Conservation (phyloP, 495 filamentous ascomycete genomes). For the Daldinia concentrica region DNA sequence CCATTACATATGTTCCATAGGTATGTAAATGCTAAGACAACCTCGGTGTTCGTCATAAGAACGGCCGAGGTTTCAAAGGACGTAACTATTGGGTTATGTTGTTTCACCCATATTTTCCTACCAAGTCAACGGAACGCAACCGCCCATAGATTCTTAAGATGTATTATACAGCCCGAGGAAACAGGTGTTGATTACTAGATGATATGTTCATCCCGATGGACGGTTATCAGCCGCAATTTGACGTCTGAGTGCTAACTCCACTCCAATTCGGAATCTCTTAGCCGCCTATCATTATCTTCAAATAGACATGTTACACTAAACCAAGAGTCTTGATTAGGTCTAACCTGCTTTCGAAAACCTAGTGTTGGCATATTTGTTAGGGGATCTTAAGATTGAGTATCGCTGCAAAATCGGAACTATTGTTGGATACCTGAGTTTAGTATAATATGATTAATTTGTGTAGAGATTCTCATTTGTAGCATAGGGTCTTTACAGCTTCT, state of each 20-base stretch:
- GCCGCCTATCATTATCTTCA: background rate
- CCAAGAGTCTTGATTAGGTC: background rate
- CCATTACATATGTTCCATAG: background rate
- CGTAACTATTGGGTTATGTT: background rate
- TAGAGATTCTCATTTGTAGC: background rate
- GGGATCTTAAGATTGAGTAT: background rate
- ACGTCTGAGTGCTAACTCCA: background rate
- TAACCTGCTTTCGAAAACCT: background rate
- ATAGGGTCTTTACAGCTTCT: background rate
- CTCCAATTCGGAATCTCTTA: background rate
- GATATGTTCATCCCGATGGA: background rate
- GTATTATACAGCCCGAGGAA: background rate
- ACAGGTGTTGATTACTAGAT: background rate
- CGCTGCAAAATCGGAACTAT: background rate
- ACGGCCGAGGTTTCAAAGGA: background rate
- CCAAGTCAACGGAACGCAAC: background rate
- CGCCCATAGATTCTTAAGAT: background rate
- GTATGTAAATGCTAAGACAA: background rate
- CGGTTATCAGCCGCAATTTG: background rate
- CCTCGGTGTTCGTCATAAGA: background rate
- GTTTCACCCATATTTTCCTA: background rate
- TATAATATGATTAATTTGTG: background rate
- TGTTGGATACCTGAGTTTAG: background rate
- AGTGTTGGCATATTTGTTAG: background rate
- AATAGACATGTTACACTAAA: background rate